phyloP scores from a whole-genome alignment of 257 asterid genomes.

The Solanum pimpinellifolium region DNA sequence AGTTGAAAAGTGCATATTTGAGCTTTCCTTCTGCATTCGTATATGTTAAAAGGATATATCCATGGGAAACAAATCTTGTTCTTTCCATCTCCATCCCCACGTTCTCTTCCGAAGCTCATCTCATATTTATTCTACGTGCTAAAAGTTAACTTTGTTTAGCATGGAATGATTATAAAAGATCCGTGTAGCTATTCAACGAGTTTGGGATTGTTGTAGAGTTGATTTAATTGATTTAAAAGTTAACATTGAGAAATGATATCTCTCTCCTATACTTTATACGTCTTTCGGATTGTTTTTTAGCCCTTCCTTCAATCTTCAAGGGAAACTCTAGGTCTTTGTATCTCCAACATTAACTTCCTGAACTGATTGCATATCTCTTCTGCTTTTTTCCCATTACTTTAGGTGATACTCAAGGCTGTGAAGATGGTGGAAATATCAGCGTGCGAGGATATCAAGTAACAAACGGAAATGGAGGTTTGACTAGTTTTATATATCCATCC shows the following conservation, averaged over 20 bases:
- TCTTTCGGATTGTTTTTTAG: background rate
- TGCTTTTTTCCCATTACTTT: background rate
- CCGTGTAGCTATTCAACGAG: background rate
- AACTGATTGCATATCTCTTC: background rate
- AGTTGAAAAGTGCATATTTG: background rate
- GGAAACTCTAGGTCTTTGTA: background rate
- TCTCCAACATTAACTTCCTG: background rate
- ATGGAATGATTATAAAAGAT: background rate
- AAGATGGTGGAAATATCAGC: slow-evolving; percentile 34
- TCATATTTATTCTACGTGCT: background rate
- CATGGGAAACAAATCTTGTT: background rate
- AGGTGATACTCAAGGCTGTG: slow-evolving; percentile 16
- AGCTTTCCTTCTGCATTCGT: background rate
- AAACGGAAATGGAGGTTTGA: slow-evolving; percentile 23
- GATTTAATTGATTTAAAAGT: background rate
- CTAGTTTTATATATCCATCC: slow-evolving; percentile 35
- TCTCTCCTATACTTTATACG: background rate
- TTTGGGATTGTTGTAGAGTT: background rate
- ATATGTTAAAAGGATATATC: background rate
- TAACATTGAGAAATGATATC: background rate
- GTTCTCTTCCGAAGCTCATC: background rate
- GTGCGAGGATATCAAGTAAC: slow-evolving; percentile 43
- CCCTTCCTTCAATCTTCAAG: background rate
- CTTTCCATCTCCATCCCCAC: background rate
- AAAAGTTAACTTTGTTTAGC: background rate